phyloP scores from a whole-genome alignment of 805 yeast genomes.

The Ogataea populi-albae region DNA sequence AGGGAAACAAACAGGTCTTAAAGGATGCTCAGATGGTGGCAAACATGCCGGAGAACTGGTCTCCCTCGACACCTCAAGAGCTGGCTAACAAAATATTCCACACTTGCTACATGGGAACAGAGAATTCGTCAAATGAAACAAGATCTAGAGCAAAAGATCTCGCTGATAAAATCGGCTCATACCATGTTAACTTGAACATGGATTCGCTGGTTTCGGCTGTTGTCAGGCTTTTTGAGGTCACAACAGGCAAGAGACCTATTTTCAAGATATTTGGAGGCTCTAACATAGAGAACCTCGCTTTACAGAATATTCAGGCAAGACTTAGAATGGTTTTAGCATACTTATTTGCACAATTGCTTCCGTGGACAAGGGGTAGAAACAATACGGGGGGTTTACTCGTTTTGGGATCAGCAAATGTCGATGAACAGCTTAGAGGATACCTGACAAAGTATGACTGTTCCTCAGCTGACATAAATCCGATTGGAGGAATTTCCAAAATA shows the following conservation, averaged over 20 bases:
- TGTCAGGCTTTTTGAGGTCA: slow-evolving; percentile 72
- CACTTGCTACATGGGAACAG: slow-evolving; percentile 94
- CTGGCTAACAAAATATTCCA: slow-evolving; percentile 76
- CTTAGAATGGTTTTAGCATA: slow-evolving; percentile 92
- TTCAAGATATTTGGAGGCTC: slow-evolving; percentile 94
- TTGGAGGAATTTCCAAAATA: slow-evolving; percentile 96
- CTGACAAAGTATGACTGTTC: slow-evolving; percentile 97
- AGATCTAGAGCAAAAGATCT: slow-evolving; percentile 76
- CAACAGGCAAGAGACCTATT: slow-evolving; percentile 86
- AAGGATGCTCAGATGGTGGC: slow-evolving; percentile 70
- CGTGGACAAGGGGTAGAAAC: slow-evolving; percentile 82
- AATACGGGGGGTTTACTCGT: slow-evolving; percentile 80
- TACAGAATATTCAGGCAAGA: slow-evolving; percentile 96
- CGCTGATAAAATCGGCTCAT: slow-evolving; percentile 75
- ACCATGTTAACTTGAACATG: slow-evolving; percentile 90
- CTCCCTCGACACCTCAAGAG: slow-evolving; percentile 73
- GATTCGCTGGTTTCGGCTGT: slow-evolving; percentile 77
- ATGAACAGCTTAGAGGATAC: slow-evolving; percentile 93
- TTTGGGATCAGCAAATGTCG: slow-evolving; percentile 95
- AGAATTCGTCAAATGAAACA: slow-evolving; percentile 86
- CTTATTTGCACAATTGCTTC: slow-evolving; percentile 88
- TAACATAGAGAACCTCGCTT: slow-evolving; percentile 84
- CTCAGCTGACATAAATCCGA: slow-evolving; percentile 95
- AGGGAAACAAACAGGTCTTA: slow-evolving; percentile 75
- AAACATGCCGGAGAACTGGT: slow-evolving; percentile 52